These are phyloP conservation scores for Didymella segeticola DNA, from an alignment of 2,329 filamentous ascomycete species.

Conservation along the genomic window DNA sequence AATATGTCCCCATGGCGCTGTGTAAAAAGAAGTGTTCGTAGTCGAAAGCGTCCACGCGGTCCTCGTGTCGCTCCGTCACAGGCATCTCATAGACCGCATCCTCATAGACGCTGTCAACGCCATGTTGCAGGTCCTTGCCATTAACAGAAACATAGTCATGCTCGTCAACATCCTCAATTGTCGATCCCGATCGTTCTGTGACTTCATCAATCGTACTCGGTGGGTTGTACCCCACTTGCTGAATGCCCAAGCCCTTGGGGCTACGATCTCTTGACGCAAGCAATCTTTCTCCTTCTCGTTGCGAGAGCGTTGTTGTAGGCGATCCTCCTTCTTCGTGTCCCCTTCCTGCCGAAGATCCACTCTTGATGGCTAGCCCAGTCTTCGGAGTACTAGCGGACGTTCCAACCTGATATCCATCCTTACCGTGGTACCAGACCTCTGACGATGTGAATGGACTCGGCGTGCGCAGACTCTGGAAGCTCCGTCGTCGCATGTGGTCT, in stretches of 20 bases:
- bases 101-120: conserved; percentile 51
- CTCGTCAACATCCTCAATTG: conserved; percentile 45
- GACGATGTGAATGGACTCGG: conserved; percentile 82
- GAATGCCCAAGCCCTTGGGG: conserved; percentile 19
- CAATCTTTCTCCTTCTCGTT: conserved; percentile 27
- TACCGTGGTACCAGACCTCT: conserved; percentile 62
- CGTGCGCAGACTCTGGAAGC: conserved; percentile 75
- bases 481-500: conserved; percentile 78
- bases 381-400: conserved; percentile 33
- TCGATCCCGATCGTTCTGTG: conserved; percentile 12
- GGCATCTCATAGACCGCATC: conserved; percentile 52
- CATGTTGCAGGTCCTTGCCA: conserved; percentile 32
- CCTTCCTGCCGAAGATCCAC: conserved; percentile 32
- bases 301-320: conserved; percentile 24
- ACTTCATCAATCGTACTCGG: conserved; percentile 38
- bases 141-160: conserved; percentile 48
- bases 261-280: conserved; percentile 8
- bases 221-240: conserved; percentile 31
- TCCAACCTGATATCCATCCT: conserved; percentile 37
- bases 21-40: conserved; percentile 96
- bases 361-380: conserved; percentile 40
- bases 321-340: conserved; percentile 21
- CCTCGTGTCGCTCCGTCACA: conserved; percentile 73
- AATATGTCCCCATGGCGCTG: conserved; percentile 84
- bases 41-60: conserved; percentile 93